phyloP scores from a whole-genome alignment of 1,139 yeast species.

The Nadsonia commutata region DNA sequence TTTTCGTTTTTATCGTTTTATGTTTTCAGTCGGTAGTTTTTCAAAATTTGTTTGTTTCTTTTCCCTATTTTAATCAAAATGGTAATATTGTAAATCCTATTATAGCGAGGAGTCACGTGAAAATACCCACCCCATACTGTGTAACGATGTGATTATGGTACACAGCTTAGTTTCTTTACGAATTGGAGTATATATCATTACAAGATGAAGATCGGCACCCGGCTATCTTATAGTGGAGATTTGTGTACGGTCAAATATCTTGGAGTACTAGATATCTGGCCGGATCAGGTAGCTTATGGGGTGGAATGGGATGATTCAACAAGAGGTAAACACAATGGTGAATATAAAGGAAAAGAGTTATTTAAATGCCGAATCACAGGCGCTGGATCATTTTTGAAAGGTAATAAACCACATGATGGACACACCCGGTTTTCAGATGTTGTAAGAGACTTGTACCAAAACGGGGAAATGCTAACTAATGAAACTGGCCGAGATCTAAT shows the following conservation, averaged over 20 bases:
- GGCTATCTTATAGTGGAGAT: slow-evolving; percentile 35
- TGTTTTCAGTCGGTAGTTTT: no score
- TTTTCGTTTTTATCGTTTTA: no score
- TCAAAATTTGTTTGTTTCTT: no score
- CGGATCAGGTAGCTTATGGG: slow-evolving; percentile 42
- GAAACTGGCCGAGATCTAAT: slow-evolving; percentile 12
- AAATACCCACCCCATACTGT: no score
- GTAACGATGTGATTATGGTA: no score
- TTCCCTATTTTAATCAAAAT: no score
- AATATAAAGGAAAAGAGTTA: slow-evolving; percentile 29
- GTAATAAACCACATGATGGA: slow-evolving; percentile 22
- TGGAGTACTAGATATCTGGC: slow-evolving; percentile 56
- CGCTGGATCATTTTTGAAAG: slow-evolving; percentile 59
- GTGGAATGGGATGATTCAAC: slow-evolving; percentile 70
- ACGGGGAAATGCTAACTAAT: slow-evolving; percentile 16
- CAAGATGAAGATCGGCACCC: slow-evolving; percentile 23
- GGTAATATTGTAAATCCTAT: no score
- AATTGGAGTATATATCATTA: no score
- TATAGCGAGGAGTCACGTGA: no score
- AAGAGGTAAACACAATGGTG: slow-evolving; percentile 48
- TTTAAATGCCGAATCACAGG: slow-evolving; percentile 24
- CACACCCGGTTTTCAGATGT: slow-evolving; percentile 33
- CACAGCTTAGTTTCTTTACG: no score
- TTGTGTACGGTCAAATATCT: slow-evolving; percentile 49
- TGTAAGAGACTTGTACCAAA: slow-evolving; percentile 33